Base-by-base conservation (phyloP, 371 early-diverging fungal genomes). In the Thermomucor indicae-seudaticae region DNA sequence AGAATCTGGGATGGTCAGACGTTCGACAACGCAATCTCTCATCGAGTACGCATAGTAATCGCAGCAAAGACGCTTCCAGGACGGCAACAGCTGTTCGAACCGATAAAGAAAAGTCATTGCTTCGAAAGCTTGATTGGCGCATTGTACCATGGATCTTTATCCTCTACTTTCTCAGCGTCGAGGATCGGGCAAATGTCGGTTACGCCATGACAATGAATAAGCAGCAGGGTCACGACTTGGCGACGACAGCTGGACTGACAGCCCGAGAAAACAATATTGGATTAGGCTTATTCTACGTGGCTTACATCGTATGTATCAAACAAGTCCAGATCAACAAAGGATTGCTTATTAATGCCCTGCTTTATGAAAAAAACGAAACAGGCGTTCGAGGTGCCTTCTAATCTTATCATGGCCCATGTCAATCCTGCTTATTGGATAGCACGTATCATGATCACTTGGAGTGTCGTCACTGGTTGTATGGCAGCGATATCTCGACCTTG, bases 181-280 rank as follows among this genome's bases (percentile, higher is more conserved):
- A 70, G 41, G 76, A 76, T 64, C 65, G 76, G 10, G 63, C 64
- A 7, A 76, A 76, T 60, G 76, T 76, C 5, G 76, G 76, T 1
- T 76, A 55, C 53, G 70, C 76, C 31, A 68, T 75, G 67, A 75
- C 75, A 1, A 75, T 75, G 75, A 75, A 75, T 47, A 60, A 64
- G 49, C 57, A 64, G 32, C 53, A 53, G 28, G 62, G 62, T 0
- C 75, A 75, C 34, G 67, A 71, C 7, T 34, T 75, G n/a, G 64
- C 64, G 19, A 58, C 68, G 11, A 66, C 69, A 17, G 62, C 69
- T 6, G 59, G 55, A 1, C 51, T 75, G 7, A 45, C 68, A 11
- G 51, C 58, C 0, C 58, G 60, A 27, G 60, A 75, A 48, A 75
- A 70, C 30, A 75, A 70, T 41, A 66, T 75, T 50, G 75, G 75